Conservation (phyloP, 495 filamentous ascomycete genomes). For the Letharia columbiana region DNA sequence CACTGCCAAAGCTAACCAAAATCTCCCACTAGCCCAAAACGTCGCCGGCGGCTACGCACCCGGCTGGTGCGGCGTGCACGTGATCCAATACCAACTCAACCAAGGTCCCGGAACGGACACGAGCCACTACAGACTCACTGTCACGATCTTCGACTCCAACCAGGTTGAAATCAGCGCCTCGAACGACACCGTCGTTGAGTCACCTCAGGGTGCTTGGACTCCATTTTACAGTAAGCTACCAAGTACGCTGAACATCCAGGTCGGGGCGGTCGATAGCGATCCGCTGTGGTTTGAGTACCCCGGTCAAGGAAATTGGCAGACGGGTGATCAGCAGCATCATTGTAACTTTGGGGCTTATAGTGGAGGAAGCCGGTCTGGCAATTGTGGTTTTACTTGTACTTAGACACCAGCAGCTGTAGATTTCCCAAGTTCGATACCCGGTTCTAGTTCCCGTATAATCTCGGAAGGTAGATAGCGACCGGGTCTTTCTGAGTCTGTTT, state of each 20-base stretch:
- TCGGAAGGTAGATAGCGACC: no score
- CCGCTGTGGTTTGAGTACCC: conserved; percentile 10
- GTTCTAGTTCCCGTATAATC: no score
- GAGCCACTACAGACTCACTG: conserved; percentile 4
- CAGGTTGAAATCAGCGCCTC: not conserved
- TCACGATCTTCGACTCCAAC: conserved; percentile 4
- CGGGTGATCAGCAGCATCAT: conserved; percentile 13
- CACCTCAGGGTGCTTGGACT: not conserved
- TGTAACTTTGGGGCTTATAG: conserved; percentile 5
- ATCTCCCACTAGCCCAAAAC: not conserved
- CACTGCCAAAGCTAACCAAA: not conserved
- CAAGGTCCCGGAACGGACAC: conserved; percentile 2
- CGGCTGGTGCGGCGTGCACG: conserved; percentile 19
- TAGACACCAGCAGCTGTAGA: not conserved
- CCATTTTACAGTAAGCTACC: conserved; percentile 5
- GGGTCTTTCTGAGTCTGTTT: no score
- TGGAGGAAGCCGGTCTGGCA: not conserved
- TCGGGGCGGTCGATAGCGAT: conserved; percentile 9
- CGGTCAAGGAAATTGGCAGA: conserved; percentile 13
- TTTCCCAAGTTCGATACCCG: no score
- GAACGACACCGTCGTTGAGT: not conserved
- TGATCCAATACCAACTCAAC: conserved; percentile 15
- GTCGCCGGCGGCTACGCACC: conserved; percentile 3
- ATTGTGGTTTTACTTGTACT: not conserved
- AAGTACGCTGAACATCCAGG: conserved; percentile 1